Evolutionary conservation across 306 rosid species (phyloP), one percentile per base, ranked within the genome.

Genomic region (Cicer chorassanicum): DNA sequence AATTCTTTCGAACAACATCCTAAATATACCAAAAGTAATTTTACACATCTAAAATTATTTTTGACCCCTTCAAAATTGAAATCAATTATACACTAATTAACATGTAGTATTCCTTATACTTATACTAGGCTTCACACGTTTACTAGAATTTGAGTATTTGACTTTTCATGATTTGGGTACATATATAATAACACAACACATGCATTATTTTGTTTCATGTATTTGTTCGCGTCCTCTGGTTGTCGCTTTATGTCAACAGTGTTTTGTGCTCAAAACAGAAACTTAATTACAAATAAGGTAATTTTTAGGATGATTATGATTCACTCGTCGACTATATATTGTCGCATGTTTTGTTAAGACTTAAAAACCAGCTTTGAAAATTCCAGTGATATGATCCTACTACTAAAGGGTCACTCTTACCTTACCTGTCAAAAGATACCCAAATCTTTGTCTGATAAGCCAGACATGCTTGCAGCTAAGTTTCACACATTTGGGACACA

Each of bases 371-470:
- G 36, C 16, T 70, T 65, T 44, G 51, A 72, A 42, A 45, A 50
- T 10, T 51, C 51, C 38, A 78, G 63, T 51, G 53, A 62, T 42
- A 84, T 74, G 38, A 45, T 70, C 49, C 43, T 80, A 9, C 9
- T 67, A 4, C 29, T 4, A 19, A 18, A 82, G 86, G 82, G 71
- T 75, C 72, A 72, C 76, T 21, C 68, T 51, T 36, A 70, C 40
- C 68, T 51, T 36, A 70, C 40, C 89, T 85, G 92, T 78, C 81
- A 78, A 86, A 89, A 87, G 95, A 90, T 93, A 82, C 89, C 84
- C 91, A 90, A 85, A 89, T 86, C 91, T 85, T 86, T 85, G 90
- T 90, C 93, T 88, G 87, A 69, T 72, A 62, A 81, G 69, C 38
- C 88, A 82, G 90, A 85, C 87, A 87, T 86, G 82, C 85, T 70